Base-by-base conservation (phyloP, 352 stramenopile species). In the Pythium dissotocum region DNA sequence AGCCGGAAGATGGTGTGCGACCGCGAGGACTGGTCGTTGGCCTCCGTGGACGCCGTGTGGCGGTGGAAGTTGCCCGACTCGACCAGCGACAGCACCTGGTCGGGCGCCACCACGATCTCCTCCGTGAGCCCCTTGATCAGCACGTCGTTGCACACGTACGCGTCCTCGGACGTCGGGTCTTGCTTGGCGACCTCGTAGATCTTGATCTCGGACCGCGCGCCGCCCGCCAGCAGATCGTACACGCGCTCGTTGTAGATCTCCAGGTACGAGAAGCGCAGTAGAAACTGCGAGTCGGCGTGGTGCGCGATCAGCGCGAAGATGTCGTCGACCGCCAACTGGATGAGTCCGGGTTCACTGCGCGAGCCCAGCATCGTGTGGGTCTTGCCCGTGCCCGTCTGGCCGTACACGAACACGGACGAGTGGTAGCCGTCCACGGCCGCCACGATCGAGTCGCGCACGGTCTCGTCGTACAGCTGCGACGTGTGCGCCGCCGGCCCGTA, bases 171-270 rank as follows among this genome's bases (percentile, higher is more conserved):
- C 32, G 69, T 57, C 48, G 71, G 56, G 71, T 73, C 62, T 65
- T 78, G 80, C 40, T 81, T 83, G 58, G 77, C 76, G 36, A 87
- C 81, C 63, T 91, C 88, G 46, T 83, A 89, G 63, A 90, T 89
- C 62, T 91, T 94, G 65, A 89, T 87, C 35, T 92, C 82, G 13
- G 79, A 81, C 62, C 82, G 83, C 38, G 75, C 76, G 1, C 83
- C 83, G 0, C 77, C 76, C 4, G 85, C 86, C 9, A 99, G 78
- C n/a, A 99, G 77, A 75, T 99, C 97, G 70, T 97, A 98, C 24
- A 99, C 90, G 40, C 97, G 83, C 63, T 99, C 97, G 70, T 99
- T 99, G 85, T 99, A 99, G 68, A 99, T 98, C 77, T 99, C 97
- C 26, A 99, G 79, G 75, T 98, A 99, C 61, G 91, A 98, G 77